These are phyloP conservation scores for Physcomitrellopsis africana DNA, from an alignment of 225 moss, liverwort and hornwort genomes.

Conservation along the genomic window DNA sequence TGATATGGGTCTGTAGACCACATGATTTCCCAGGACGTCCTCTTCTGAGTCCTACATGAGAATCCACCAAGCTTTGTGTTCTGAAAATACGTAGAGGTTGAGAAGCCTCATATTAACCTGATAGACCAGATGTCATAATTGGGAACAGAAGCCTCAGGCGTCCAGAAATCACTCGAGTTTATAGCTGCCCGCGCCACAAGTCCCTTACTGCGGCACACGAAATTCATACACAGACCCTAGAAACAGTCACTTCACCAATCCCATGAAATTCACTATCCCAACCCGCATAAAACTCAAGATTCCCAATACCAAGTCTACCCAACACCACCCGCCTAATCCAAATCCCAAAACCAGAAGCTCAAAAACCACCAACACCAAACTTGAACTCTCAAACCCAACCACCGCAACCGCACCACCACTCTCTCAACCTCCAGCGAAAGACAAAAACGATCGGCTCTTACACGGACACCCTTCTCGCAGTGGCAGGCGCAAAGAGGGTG, in stretches of 20 bases:
- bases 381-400: not conserved
- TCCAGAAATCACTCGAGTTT: slow-evolving; percentile 78
- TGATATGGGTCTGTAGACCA: not conserved
- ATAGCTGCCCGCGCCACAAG: slow-evolving; percentile 37
- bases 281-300: not conserved
- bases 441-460: not conserved
- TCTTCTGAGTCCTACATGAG: too few species aligned
- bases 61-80: too few species aligned
- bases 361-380: not conserved
- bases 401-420: not conserved
- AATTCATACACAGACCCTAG: slow-evolving; percentile 1
- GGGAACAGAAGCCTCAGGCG: slow-evolving; percentile 51
- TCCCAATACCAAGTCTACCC: not conserved
- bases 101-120: slow-evolving; percentile 40
- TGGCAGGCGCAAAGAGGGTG: slow-evolving; percentile 24
- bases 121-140: slow-evolving; percentile 65
- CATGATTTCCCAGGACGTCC: too few species aligned
- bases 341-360: not conserved
- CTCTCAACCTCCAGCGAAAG: too few species aligned
- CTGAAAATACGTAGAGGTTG: too few species aligned
- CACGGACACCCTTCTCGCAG: not conserved
- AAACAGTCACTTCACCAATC: not conserved
- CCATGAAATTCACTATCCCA: not conserved
- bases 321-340: not conserved
- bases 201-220: slow-evolving; percentile 30